Conservation (phyloP, 306 rosid species). For the Vigna radiata region DNA sequence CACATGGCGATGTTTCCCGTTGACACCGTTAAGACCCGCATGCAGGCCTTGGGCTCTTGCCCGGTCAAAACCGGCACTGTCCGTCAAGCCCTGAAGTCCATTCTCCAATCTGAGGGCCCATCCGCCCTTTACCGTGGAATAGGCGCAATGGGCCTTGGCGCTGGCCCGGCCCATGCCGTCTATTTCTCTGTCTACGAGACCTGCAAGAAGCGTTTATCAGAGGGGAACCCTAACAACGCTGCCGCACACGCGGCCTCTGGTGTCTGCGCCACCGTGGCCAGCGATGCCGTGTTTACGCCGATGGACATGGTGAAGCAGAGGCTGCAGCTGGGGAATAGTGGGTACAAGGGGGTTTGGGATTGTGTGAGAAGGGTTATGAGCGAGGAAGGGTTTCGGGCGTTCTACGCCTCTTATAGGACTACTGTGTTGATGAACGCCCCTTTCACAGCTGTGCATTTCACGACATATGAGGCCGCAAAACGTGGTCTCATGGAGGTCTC, state of each 20-base stretch:
- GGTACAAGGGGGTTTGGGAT: conserved; percentile 76
- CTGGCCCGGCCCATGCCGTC: conserved; percentile 93
- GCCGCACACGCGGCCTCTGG: conserved; percentile 76
- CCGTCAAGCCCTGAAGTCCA: conserved; percentile 72
- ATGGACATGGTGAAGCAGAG: conserved; percentile 98
- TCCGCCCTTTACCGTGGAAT: conserved; percentile 83
- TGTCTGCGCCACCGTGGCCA: conserved; percentile 73
- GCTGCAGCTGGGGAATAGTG: conserved; percentile 74
- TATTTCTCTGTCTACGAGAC: conserved; percentile 76
- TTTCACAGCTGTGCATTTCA: conserved; percentile 73
- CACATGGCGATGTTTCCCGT: conserved; percentile 96
- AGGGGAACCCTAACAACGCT: conserved; percentile 57
- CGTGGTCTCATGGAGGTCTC: conserved; percentile 63
- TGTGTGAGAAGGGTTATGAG: conserved; percentile 71
- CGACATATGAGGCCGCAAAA: conserved; percentile 72
- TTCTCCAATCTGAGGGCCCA: conserved; percentile 68
- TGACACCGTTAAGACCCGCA: conserved; percentile 88
- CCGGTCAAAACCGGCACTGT: conserved; percentile 73
- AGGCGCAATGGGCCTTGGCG: conserved; percentile 91
- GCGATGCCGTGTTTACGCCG: conserved; percentile 86
- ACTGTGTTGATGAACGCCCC: conserved; percentile 88
- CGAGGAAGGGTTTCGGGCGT: conserved; percentile 78
- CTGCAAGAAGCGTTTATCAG: conserved; percentile 66
- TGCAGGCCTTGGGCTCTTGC: conserved; percentile 90
- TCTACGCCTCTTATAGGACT: conserved; percentile 83